Evolutionary conservation across 176 grass and related monocot genomes (phyloP).

Genomic region (Aegilops speltoides): DNA sequence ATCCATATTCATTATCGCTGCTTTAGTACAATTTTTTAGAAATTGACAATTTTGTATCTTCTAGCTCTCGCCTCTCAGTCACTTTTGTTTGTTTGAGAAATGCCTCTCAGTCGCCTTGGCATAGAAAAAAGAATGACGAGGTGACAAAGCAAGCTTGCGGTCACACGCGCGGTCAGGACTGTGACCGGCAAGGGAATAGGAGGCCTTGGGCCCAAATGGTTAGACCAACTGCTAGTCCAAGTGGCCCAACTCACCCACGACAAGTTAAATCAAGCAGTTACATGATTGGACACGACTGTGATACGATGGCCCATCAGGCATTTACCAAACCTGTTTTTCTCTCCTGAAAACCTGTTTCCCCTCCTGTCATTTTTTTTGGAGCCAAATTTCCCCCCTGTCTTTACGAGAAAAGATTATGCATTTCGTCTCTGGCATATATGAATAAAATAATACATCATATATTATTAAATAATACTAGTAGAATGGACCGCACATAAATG

Average conservation of each 20-base stretch:
- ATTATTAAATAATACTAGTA: not conserved
- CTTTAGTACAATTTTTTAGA: too few species aligned
- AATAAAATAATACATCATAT: not conserved
- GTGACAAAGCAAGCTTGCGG: not conserved
- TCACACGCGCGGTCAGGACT: not conserved
- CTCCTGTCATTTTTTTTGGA: too few species aligned
- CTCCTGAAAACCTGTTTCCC: not conserved
- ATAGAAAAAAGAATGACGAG: not conserved
- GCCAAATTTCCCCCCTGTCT: not conserved
- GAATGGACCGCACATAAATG: not conserved
- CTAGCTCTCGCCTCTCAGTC: not conserved
- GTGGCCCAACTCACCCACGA: not conserved
- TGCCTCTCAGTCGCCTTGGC: not conserved
- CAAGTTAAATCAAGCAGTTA: slow-evolving; percentile 17
- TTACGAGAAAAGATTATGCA: not conserved
- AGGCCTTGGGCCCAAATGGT: not conserved
- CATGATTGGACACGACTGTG: not conserved
- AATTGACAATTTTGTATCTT: too few species aligned
- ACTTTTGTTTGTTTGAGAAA: too few species aligned
- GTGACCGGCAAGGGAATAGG: not conserved
- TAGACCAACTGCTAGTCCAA: not conserved
- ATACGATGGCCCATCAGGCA: not conserved
- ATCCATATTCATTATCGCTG: too few species aligned
- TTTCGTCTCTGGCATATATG: not conserved
- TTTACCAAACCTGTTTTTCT: not conserved